Conservation (phyloP, 2,329 filamentous ascomycete genomes). For the Fusarium nematophilum region DNA sequence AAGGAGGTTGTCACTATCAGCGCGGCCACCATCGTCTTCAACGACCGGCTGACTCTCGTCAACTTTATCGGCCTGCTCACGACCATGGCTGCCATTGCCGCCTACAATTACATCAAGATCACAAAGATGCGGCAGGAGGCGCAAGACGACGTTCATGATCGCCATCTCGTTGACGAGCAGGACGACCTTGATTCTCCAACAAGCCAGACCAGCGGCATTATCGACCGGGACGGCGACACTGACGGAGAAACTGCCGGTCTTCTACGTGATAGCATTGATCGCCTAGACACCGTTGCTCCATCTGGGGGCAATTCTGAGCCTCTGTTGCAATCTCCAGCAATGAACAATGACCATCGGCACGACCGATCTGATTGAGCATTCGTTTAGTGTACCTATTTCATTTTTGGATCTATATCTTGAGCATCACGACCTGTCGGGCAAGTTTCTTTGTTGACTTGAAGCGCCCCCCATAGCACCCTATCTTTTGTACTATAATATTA, state of each 20-base stretch:
- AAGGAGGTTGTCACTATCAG: slow-evolving; percentile 98
- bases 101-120: slow-evolving; percentile 97
- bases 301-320: slow-evolving; percentile 56
- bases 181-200: slow-evolving; percentile 44
- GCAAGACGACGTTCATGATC: slow-evolving; percentile 60
- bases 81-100: slow-evolving; percentile 85
- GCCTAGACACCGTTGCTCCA: slow-evolving; percentile 51
- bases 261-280: slow-evolving; percentile 54
- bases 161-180: slow-evolving; percentile 50
- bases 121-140: slow-evolving; percentile 87
- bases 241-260: slow-evolving; percentile 60
- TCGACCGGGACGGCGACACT: slow-evolving; percentile 56
- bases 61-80: slow-evolving; percentile 90
- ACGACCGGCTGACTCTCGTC: slow-evolving; percentile 86
- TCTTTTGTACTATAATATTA: slow-evolving; percentile 36
- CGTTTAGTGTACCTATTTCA: slow-evolving; percentile 24
- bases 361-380: slow-evolving; percentile 22
- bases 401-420: slow-evolving; percentile 26
- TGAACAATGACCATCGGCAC: slow-evolving; percentile 27
- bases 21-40: slow-evolving; percentile 87
- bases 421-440: slow-evolving; percentile 23
- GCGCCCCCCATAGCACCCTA: slow-evolving; percentile 6
- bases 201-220: slow-evolving; percentile 55
- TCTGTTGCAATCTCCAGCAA: slow-evolving; percentile 42
- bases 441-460: slow-evolving; percentile 21